phyloP scores from a whole-genome alignment of 2,329 filamentous ascomycete genomes.

The Gaeumannomyces sp. region DNA sequence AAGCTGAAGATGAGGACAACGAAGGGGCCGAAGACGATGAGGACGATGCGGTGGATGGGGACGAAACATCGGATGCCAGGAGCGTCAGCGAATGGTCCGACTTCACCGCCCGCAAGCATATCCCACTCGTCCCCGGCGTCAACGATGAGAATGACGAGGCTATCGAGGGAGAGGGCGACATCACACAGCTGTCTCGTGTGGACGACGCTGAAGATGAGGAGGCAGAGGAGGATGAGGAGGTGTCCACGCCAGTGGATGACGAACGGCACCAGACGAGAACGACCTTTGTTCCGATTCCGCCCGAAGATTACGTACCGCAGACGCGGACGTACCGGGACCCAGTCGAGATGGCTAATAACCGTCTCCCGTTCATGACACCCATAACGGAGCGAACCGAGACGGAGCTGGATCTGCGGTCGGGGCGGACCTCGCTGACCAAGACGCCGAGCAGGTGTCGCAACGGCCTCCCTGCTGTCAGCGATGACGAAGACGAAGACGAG shows the following conservation, averaged over 20 bases:
- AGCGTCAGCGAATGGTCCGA: slow-evolving; percentile 83
- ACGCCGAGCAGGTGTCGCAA: slow-evolving; percentile 57
- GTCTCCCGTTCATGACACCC: slow-evolving; percentile 96
- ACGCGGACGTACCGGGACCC: slow-evolving; percentile 77
- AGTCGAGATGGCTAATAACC: slow-evolving; percentile 74
- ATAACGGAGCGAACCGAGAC: slow-evolving; percentile 94
- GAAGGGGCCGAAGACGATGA: slow-evolving; percentile 31
- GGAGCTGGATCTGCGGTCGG: slow-evolving; percentile 6
- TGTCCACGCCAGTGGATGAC: slow-evolving; percentile 6
- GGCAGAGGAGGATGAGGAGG: slow-evolving; percentile 29
- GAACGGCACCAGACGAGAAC: slow-evolving; percentile 47
- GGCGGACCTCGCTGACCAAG: slow-evolving; percentile 42
- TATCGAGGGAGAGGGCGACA: slow-evolving; percentile 21
- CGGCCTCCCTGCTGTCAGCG: slow-evolving; percentile 16
- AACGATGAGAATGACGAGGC: slow-evolving; percentile 26
- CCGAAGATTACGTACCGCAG: slow-evolving; percentile 79
- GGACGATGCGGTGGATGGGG: slow-evolving; percentile 28
- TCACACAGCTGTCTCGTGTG: neutral
- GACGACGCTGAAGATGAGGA: slow-evolving; percentile 5
- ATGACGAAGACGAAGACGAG: slow-evolving; percentile 24
- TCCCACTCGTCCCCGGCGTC: slow-evolving; percentile 43
- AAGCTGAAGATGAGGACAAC: slow-evolving; percentile 36
- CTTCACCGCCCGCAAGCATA: slow-evolving; percentile 68
- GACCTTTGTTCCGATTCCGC: slow-evolving; percentile 71
- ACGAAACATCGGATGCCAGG: slow-evolving; percentile 51